A percentile compares a stretch with the other conserved stretches of the same genome.
phyloP scores from a whole-genome alignment of 202 grass and related monocot genomes.

The Setaria italica region DNA sequence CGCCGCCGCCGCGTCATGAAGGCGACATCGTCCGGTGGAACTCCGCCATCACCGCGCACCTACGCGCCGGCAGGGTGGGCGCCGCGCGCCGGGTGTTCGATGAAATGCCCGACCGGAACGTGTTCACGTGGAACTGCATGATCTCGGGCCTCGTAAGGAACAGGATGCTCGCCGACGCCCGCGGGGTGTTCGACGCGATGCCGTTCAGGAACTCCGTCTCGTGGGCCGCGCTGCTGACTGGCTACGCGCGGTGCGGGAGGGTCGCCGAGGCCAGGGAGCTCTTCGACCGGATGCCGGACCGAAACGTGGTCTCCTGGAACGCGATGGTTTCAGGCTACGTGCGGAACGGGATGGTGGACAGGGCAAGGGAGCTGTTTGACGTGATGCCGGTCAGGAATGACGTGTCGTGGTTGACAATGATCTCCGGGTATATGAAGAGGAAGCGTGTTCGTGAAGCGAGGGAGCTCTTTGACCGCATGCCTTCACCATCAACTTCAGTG shows the following conservation, averaged over 20 bases:
- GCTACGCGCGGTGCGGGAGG: conserved; percentile 52
- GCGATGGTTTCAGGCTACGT: conserved; percentile 63
- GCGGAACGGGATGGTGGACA: conserved; percentile 51
- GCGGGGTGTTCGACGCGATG: conserved; percentile 60
- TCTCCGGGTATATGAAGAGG: conserved; percentile 61
- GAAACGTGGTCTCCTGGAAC: conserved; percentile 70
- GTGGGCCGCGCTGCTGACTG: conserved; percentile 57
- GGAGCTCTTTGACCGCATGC: conserved; percentile 40
- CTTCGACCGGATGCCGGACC: conserved; percentile 58
- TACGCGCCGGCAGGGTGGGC: conserved; percentile 54
- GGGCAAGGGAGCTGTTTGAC: conserved; percentile 63
- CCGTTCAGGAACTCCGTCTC: conserved; percentile 61
- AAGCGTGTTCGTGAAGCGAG: conserved; percentile 44
- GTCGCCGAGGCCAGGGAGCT: conserved; percentile 55
- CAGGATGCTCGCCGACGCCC: conserved; percentile 54
- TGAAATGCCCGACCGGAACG: conserved; percentile 56
- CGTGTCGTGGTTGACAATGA: conserved; percentile 74
- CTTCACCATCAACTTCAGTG: conserved; percentile 31
- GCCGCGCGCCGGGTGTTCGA: conserved; percentile 54
- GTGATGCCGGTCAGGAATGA: conserved; percentile 54
- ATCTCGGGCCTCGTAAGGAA: conserved; percentile 59
- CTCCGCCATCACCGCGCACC: conserved; percentile 41
- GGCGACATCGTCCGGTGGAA: conserved; percentile 49
- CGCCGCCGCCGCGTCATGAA: background rate
- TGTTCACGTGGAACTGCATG: conserved; percentile 74